phyloP scores from a whole-genome alignment of 768 basidiomycete genomes.

The Exsudoporus frostii region DNA sequence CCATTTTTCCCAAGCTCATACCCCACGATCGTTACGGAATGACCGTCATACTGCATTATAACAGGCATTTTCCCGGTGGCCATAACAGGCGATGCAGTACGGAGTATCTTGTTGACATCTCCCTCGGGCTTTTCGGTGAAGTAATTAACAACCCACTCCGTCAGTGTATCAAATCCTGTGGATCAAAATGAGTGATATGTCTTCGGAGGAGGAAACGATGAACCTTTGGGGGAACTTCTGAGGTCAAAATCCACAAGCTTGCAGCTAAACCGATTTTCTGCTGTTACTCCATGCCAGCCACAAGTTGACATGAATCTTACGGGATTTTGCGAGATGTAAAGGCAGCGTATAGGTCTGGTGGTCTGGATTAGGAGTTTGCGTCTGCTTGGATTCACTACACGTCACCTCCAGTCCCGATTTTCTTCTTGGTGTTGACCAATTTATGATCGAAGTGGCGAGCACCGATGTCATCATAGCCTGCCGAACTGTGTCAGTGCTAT shows the following conservation, averaged over 20 bases:
- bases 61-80: constrained; percentile 71
- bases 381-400: background rate
- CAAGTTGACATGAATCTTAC: constrained; percentile 43
- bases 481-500: background rate
- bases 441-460: constrained; percentile 51
- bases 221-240: constrained; percentile 43
- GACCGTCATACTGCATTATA: constrained; percentile 78
- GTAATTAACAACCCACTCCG: constrained; percentile 74
- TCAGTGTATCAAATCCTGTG: constrained; percentile 46
- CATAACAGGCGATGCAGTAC: constrained; percentile 47
- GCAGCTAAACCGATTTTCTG: constrained; percentile 37
- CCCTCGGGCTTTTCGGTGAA: constrained; percentile 45
- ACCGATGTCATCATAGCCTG: constrained; percentile 75
- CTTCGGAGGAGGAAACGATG: background rate
- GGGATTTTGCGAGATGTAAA: constrained; percentile 79
- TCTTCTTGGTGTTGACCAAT: constrained; percentile 58
- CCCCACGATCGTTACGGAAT: constrained; percentile 85
- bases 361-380: background rate
- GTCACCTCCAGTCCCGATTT: constrained; percentile 79
- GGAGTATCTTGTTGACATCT: constrained; percentile 53
- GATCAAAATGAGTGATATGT: background rate
- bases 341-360: constrained; percentile 70
- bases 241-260: constrained; percentile 66
- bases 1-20: constrained; percentile 67
- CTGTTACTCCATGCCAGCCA: background rate